Conservation (phyloP, 495 filamentous ascomycete genomes). For the Daldinia bambusicola region DNA sequence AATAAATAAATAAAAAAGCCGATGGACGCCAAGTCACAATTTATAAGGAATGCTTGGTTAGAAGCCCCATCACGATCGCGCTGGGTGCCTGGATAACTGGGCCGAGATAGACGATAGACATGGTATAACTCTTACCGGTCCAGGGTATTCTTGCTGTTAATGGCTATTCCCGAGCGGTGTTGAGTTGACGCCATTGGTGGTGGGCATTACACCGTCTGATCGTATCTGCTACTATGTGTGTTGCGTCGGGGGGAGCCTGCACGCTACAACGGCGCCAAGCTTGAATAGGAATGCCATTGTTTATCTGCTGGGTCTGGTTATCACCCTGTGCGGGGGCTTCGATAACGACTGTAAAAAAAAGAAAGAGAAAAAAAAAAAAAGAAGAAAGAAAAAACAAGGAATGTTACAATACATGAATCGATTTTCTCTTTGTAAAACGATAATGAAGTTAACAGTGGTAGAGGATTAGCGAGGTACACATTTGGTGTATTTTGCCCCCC, state of each 20-base stretch:
- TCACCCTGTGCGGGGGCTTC: conserved; percentile 35
- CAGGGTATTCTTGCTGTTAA: conserved; percentile 11
- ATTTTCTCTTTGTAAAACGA: background rate
- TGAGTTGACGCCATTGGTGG: conserved; percentile 41
- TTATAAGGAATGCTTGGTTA: conserved; percentile 27
- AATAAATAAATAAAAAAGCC: background rate
- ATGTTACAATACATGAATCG: no score
- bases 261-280: conserved; percentile 14
- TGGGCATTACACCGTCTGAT: background rate
- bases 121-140: conserved; percentile 32
- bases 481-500: background rate
- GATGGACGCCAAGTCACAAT: conserved; percentile 12
- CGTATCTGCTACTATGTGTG: conserved; percentile 34
- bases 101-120: background rate
- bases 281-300: conserved; percentile 39
- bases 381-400: background rate
- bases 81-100: conserved; percentile 17
- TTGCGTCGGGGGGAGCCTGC: conserved; percentile 14
- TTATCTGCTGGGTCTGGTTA: conserved; percentile 26
- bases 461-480: background rate
- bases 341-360: background rate
- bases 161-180: conserved; percentile 25
- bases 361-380: no score
- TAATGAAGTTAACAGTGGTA: background rate
- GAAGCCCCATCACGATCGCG: conserved; percentile 1